Percentiles rank a stretch among this genome's conserved stretches.
Evolutionary conservation across 2,329 filamentous ascomycete species (phyloP).

Genomic region (Plenodomus tracheiphilus): DNA sequence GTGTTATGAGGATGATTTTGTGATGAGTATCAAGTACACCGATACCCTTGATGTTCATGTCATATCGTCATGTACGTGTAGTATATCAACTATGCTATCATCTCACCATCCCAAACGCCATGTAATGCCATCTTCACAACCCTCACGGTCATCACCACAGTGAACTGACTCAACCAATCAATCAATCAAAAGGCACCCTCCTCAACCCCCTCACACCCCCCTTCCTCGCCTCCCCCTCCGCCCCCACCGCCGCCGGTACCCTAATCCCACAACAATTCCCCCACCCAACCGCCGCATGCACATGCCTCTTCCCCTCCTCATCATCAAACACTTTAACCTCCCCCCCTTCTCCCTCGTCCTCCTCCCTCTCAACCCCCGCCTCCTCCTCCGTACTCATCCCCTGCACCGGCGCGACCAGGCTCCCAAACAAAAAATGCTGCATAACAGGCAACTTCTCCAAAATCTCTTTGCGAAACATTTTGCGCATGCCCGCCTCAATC

Average conservation of each 20-base stretch:
- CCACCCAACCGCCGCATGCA: slow-evolving; percentile 72
- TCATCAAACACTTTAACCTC: slow-evolving; percentile 63
- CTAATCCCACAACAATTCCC: slow-evolving; percentile 98
- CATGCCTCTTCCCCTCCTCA: slow-evolving; percentile 68
- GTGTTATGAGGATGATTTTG: background rate
- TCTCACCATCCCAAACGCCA: background rate
- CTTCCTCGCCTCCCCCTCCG: slow-evolving; percentile 86
- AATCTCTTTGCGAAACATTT: slow-evolving; percentile 95
- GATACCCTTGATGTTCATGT: background rate
- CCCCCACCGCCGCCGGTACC: slow-evolving; percentile 90
- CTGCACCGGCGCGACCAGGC: slow-evolving; percentile 75
- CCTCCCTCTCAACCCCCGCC: slow-evolving; percentile 49
- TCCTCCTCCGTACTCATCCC: slow-evolving; percentile 73
- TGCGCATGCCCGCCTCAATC: slow-evolving; percentile 91
- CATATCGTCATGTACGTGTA: background rate
- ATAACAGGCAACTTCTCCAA: slow-evolving; percentile 93
- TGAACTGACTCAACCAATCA: too few relatives aligned
- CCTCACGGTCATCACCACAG: too few relatives aligned
- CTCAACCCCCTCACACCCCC: slow-evolving; percentile 63
- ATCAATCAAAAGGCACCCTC: slow-evolving; percentile 78
- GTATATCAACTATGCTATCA: background rate
- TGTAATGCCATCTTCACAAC: background rate
- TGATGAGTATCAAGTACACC: too few relatives aligned
- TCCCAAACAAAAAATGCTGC: slow-evolving; percentile 97
- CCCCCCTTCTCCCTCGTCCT: slow-evolving; percentile 48